Evolutionary conservation across 805 yeast genomes (phyloP), one percentile per base, ranked within the genome.

Genomic region (Pichia rugopelliculosa): DNA sequence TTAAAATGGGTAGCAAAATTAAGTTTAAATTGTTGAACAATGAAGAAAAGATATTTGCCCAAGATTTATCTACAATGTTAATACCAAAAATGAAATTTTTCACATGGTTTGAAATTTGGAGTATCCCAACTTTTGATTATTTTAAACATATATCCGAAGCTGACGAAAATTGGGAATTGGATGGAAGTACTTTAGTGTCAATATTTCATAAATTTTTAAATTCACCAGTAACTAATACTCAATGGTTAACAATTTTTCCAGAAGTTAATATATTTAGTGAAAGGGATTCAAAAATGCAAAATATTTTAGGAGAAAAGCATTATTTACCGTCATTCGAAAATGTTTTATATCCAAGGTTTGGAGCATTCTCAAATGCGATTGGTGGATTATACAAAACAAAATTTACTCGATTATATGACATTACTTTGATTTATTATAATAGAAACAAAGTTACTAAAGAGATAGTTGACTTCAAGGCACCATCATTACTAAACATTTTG

Each of bases 231-330:
- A 69, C 71, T 33, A 59, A 55, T n/a, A 70, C 47, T 6, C 56
- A 62, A 54, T 81, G 95, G 87, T 56, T 88, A 0, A 79, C 82
- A 0, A 53, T 86, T 9, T 89, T 89, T 54, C 97, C 97, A 0
- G 97, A 90, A 63, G 96, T 86, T 5, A 85, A 84, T 57, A 76
- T 84, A 8, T 75, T 77, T 62, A 76, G 81, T 0, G 68, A 74
- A 11, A 74, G 74, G 34, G 71, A 72, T 40, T 60, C 68, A 41
- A 53, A 61, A 56, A 44, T 74, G 37, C 95, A 88, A 51, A 68
- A 72, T 36, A 70, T 73, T 26, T 71, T 80, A 51, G 72, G 82
- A 41, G 74, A 74, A 37, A 72, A 74, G 48, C 79, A 74, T 56
- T 83, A 74, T 47, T 68, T 84, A n/a, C 87, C 91, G 0, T 65